Evolutionary conservation across 75 land plant genomes (phyloP).

Genomic region (Sequoia sempervirens): DNA sequence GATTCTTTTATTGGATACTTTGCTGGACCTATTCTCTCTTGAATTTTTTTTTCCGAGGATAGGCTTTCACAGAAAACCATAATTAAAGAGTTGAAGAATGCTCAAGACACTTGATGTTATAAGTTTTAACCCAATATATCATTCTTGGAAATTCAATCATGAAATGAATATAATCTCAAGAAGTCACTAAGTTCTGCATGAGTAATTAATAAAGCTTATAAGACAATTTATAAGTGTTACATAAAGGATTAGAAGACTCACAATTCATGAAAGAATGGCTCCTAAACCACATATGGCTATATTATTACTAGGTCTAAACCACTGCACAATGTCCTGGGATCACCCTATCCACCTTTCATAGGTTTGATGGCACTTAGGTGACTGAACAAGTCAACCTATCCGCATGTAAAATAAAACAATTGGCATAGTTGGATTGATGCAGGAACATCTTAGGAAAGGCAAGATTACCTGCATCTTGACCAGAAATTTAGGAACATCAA

Average conservation of each 20-base stretch:
- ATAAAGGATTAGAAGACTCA: neutral
- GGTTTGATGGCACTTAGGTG: neutral
- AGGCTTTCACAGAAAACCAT: neutral
- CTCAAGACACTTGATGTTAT: neutral
- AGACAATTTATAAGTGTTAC: neutral
- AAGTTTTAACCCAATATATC: neutral
- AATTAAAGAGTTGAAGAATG: neutral
- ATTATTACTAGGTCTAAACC: neutral
- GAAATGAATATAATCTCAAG: neutral
- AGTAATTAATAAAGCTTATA: neutral
- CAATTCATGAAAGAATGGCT: neutral
- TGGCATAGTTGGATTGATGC: neutral
- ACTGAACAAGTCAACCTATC: neutral
- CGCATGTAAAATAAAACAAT: neutral
- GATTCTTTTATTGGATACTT: neutral
- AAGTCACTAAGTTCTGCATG: neutral
- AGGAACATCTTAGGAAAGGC: too few species aligned
- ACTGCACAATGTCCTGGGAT: neutral
- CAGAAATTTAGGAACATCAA: too few species aligned
- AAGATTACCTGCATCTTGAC: too few species aligned
- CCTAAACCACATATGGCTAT: neutral
- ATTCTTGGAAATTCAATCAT: neutral
- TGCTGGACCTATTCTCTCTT: neutral
- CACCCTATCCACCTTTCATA: neutral
- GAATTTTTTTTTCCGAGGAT: neutral